Evolutionary conservation across 2,329 filamentous ascomycete genomes (phyloP), one percentile per base, ranked within the genome.

Genomic region (Colletotrichum sp.): DNA sequence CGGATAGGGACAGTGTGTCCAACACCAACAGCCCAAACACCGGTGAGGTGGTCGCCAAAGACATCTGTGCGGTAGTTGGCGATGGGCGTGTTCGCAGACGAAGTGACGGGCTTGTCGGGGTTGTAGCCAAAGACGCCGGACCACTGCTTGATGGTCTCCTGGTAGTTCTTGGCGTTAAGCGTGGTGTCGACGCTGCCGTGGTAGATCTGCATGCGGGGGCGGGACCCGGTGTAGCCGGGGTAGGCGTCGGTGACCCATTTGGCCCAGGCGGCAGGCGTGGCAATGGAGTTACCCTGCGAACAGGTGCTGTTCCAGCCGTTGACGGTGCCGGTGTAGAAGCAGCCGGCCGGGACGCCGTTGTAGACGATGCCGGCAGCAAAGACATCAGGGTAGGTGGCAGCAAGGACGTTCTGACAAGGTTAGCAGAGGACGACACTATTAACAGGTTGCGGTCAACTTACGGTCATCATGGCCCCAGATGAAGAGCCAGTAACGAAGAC

Each of bases 121-220:
- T 77, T 75, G 21, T 86, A 83, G 6, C 87, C 87, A 71, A 90
- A 87, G 1, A 91, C 87, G 10, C 87, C 88, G 0, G 89, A 87
- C 89, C 89, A 91, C 81, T 90, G 87, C 84, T 91, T 90, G 78
- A 90, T 88, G 57, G 88, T 88, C 83, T 92, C 91, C 36, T 90
- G 82, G 79, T 91, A 91, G 81, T 92, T 92, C 77, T 88, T 85
- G 1, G 88, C 88, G 26, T 85, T 84, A 7, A 92, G 82, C 0
- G 87, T 89, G 4, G 82, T 80, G 79, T 92, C 91, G 5, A 80
- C 82, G 28, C 86, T 88, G 52, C 90, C 90, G 78, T 92, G 90
- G 84, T 89, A 92, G 77, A 92, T 87, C 81, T 92, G 90, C 88
- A 93, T 90, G 73, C 86, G 87, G 0, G 91, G 90, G 4, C 90